Base-by-base conservation (phyloP, 768 basidiomycete genomes). In the Cystoderma amianthinum region DNA sequence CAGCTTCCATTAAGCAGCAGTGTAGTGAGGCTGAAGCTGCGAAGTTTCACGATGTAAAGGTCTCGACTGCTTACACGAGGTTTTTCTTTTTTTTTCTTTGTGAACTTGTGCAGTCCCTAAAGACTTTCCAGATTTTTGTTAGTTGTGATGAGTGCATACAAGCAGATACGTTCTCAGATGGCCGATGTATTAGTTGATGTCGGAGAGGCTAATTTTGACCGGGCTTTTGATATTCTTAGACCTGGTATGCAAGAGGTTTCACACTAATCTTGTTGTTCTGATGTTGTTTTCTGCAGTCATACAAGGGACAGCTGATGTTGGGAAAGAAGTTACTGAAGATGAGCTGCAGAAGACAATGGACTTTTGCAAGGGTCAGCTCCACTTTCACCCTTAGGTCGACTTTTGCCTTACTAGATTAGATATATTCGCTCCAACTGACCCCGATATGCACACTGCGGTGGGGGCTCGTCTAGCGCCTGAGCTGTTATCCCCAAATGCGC, bases 261-360 rank as follows among this genome's bases (percentile, higher is more conserved):
- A 7, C 25, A 28, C 20, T 36, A 13, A 5, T 30, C 15, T 15
- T 30, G 9, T 7, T 5, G 19, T 38, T 10, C 18, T 38, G n/a
- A 23, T 22, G 15, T 16, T 40, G 39, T 30, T 25, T 5, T 6
- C 19, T 40, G 5, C 42, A 75, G 76, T 78, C n/a, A 77, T 78
- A 20, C 76, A 78, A 45, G 76, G 76, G 7, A 61, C 62, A 19
- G 69, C 68, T 0, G 76, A 78, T 41, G 63, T 73, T 47, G 74
- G 73, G 13, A 55, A 58, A 19, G 52, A 39, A 35, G 55, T 78
- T 21, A 70, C 73, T 2, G 71, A 72, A 43, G 53, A 60, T 42
- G 78, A 80, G 45, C 59, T 79, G 0, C 64, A 76, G 44, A 64
- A 59, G 39, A 71, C 78, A 1, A 48, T 61, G 44, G 52, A 55